Base-by-base conservation (phyloP, 2,329 filamentous ascomycete genomes). In the Metarhizium anisopliae region DNA sequence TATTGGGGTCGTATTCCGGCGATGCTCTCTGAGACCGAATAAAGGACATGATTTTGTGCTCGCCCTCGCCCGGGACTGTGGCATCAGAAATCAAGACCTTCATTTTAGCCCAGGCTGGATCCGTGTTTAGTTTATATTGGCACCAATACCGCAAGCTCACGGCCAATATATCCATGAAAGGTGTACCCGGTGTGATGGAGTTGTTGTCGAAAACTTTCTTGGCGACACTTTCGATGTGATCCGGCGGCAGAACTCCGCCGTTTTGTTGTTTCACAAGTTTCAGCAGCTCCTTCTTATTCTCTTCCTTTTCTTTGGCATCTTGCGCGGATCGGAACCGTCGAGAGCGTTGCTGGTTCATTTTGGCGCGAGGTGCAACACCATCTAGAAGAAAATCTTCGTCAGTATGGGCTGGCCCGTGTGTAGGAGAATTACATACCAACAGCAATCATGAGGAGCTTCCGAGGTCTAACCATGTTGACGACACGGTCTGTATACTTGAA, bases 21-120 rank as follows among this genome's bases (percentile, higher is more conserved):
- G 90, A 94, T 52, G 88, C 84, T 65, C 94, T 85, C 72, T 99
- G 95, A 42, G 93, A 96, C 65, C 94, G 86, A 62, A 99, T 84
- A 70, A 97, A 99, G 63, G 94, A 86, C 94, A 99, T 99, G 67
- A 99, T 97, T 73, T 99, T 99, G 72, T 99, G 94, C 75, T 99
- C 94, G 69, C 94, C 94, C 74, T 99, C 94, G 68, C 94, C 94
- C 55, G 94, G 94, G 43, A 99, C 92, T 45, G 93, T 96, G 54
- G 94, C 93, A 77, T 99, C 94, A 8, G 94, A 99, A 62, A 99
- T 97, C 71, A 99, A 95, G 70, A 99, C 83, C 78, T 99, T 99
- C 70, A 96, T 78, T 70, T 91, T 91, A 59, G 89, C 89, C 95
- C 95, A 99, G 52, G 87, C 90, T 36, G 93, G 91, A 70, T 99